phyloP scores from a whole-genome alignment of 2,329 filamentous ascomycete species.

The Botrytis fragariae region DNA sequence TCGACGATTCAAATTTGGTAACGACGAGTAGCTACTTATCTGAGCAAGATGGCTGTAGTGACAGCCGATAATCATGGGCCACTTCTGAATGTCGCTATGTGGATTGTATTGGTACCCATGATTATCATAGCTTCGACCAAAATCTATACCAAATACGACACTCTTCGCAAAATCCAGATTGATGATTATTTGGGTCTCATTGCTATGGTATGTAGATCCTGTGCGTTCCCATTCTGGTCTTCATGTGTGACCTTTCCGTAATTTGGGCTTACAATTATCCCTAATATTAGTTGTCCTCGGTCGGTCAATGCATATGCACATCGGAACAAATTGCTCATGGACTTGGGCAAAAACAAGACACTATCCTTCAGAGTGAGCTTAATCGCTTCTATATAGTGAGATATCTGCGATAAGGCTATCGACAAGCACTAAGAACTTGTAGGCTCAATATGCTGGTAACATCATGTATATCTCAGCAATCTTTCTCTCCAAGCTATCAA shows the following conservation, averaged over 20 bases:
- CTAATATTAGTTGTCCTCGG: neutral
- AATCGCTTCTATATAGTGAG: neutral
- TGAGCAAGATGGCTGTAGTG: constrained; percentile 8
- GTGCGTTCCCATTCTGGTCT: neutral
- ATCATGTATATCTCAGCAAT: constrained; percentile 9
- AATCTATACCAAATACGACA: constrained; percentile 10
- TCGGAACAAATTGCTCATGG: neutral
- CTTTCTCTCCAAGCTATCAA: neutral
- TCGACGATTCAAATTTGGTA: neutral
- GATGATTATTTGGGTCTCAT: constrained; percentile 12
- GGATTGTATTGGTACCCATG: constrained; percentile 18
- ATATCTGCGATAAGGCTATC: neutral
- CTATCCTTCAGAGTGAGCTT: neutral
- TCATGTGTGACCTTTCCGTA: neutral
- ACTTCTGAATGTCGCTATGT: constrained; percentile 14
- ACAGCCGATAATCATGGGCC: constrained; percentile 16
- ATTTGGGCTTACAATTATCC: neutral
- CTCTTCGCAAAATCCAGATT: neutral
- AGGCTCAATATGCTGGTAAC: constrained; percentile 11
- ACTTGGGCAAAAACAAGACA: constrained; percentile 7
- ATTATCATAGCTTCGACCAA: constrained; percentile 6
- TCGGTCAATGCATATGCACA: constrained; percentile 11
- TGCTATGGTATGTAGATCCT: neutral
- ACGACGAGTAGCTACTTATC: neutral
- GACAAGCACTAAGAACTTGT: neutral